Conservation (phyloP, 2,329 filamentous ascomycete genomes). For the Neocucurbitaria cava region DNA sequence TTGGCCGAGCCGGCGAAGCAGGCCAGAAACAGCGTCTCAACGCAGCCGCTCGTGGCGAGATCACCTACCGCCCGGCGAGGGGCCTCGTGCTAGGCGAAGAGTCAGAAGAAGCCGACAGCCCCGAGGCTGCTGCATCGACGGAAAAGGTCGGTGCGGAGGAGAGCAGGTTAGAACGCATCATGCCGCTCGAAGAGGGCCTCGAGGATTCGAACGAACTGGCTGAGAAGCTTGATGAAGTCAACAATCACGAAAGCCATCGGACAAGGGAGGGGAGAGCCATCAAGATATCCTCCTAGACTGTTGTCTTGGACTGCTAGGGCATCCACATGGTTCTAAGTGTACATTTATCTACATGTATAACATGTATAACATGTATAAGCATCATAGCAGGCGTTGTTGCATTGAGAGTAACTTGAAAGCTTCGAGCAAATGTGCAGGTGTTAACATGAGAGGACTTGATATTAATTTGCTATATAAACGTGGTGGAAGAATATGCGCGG, state of each 20-base stretch:
- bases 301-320: not conserved
- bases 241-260: slow-evolving; percentile 30
- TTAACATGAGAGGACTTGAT: not conserved
- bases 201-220: slow-evolving; percentile 25
- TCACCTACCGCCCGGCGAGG: slow-evolving; percentile 62
- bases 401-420: not conserved
- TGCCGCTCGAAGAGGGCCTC: slow-evolving; percentile 10
- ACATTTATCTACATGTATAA: not conserved
- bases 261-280: slow-evolving; percentile 29
- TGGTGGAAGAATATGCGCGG: not conserved
- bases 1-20: slow-evolving; percentile 82
- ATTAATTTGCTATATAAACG: slow-evolving; percentile 1
- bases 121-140: not conserved
- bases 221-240: slow-evolving; percentile 31
- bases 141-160: too few species aligned
- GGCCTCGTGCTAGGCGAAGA: slow-evolving; percentile 27
- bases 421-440: not conserved
- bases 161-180: not conserved
- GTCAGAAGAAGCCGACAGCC: slow-evolving; percentile 15
- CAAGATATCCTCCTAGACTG: slow-evolving; percentile 22
- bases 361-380: slow-evolving; percentile 9
- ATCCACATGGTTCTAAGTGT: not conserved
- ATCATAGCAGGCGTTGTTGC: not conserved
- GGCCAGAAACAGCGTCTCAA: slow-evolving; percentile 73
- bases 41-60: slow-evolving; percentile 66